Conservation (phyloP, 306 rosid genomes). For the Sicyos baderoa region DNA sequence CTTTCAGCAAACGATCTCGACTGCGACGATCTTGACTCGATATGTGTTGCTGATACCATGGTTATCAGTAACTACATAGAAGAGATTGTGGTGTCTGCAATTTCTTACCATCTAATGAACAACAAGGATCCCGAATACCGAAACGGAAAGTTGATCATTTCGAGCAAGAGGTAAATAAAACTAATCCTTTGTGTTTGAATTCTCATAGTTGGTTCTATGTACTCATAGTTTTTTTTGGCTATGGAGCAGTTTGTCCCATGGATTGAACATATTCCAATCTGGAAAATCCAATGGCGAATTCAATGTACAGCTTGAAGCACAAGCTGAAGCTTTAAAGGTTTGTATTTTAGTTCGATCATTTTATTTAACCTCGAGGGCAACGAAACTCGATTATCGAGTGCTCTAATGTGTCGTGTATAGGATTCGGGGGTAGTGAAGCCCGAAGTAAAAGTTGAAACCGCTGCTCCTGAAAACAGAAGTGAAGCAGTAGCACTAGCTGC, state of each 20-base stretch:
- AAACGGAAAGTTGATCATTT: conserved; percentile 80
- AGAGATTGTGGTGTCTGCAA: conserved; percentile 91
- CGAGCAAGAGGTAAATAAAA: conserved; percentile 58
- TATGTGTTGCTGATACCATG: conserved; percentile 69
- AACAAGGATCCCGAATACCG: conserved; percentile 83
- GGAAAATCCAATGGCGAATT: conserved; percentile 47
- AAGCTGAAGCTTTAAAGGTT: conserved; percentile 53
- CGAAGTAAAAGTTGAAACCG: conserved; percentile 38
- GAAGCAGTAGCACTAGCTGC: conserved; percentile 35
- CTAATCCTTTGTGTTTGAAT: conserved; percentile 4
- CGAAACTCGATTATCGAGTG: not conserved
- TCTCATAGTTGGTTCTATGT: not conserved
- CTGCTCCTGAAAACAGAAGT: conserved; percentile 36
- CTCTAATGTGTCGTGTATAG: conserved; percentile 19
- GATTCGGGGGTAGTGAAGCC: conserved; percentile 34
- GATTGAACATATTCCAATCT: conserved; percentile 61
- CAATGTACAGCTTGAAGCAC: conserved; percentile 49
- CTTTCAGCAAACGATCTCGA: conserved; percentile 84
- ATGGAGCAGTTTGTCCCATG: conserved; percentile 75
- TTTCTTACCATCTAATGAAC: conserved; percentile 79
- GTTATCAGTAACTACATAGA: conserved; percentile 73
- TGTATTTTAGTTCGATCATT: conserved; percentile 21
- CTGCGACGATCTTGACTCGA: conserved; percentile 72
- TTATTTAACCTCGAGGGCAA: not conserved
- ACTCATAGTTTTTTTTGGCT: conserved; percentile 19